Base-by-base conservation (phyloP, 495 filamentous ascomycete genomes). In the Trichoderma asperelloides region DNA sequence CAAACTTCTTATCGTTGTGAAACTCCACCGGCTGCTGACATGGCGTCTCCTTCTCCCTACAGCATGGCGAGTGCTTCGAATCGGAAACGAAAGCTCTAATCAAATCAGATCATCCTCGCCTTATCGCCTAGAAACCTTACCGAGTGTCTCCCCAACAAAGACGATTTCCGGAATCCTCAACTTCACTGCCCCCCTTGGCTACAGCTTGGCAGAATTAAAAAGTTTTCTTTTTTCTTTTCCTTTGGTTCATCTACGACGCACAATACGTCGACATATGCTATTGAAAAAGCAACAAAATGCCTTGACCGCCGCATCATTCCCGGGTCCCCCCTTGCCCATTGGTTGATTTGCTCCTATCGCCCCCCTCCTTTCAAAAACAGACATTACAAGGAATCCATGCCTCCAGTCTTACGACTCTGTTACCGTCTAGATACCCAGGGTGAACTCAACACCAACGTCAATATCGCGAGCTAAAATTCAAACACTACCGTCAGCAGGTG, bases 371-470 rank as follows among this genome's bases (percentile, higher is more conserved):
- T 71, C 74, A 64, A 70, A 66, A 67, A 74, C 73, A 68, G 71
- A 73, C 74, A 76, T 71, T 74, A 76, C 73, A 76, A 66, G 71
- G 68, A 68, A 70, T 45, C 37, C 63, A 65, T 62, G 12, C 64
- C 57, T 37, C 71, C 68, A 71, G 72, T 71, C 67, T 74, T 72
- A 30, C 73, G 69, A 67, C 67, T 69, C 62, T 51, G 43, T 66
- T 63, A 60, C 62, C 63, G 64, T 66, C 82, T 89, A 98, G 80
- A 98, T 96, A 77, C 92, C 95, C 71, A 97, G 85, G 71, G 90
- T 93, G 79, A 98, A 98, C 78, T 97, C 94, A 70, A 98, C 95
- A 66, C 92, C 95, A 67, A 98, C 94, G 74, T 98, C 95, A 75
- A 97, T 96, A 73, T 97, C 95, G 70, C 95, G 90, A 75, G 93